phyloP scores from a whole-genome alignment of 1,284 basidiomycete genomes.

The Ceratobasidium papillatum region DNA sequence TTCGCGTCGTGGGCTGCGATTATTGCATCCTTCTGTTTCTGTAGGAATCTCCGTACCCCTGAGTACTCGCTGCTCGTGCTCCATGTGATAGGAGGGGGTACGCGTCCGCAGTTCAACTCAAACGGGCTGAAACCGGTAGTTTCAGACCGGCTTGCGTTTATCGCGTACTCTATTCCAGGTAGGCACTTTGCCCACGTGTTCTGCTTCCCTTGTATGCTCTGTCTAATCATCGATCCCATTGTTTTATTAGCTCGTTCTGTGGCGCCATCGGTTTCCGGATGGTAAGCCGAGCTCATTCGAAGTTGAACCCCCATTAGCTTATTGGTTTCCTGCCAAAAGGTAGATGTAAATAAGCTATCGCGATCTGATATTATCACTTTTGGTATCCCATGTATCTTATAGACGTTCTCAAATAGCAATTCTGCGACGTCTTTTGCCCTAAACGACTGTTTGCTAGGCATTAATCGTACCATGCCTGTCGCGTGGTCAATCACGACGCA shows the following conservation, averaged over 20 bases:
- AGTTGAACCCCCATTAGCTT: slow-evolving; percentile 49
- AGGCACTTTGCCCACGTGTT: slow-evolving; percentile 54
- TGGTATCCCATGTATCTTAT: slow-evolving; percentile 49
- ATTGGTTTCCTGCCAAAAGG: slow-evolving; percentile 48
- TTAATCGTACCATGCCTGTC: slow-evolving; percentile 51
- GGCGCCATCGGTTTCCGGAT: slow-evolving; percentile 47
- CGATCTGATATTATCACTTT: slow-evolving; percentile 47
- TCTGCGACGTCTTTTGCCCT: slow-evolving; percentile 46
- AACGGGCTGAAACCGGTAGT: slow-evolving; percentile 53
- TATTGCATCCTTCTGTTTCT: slow-evolving; percentile 47
- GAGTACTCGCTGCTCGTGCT: slow-evolving; percentile 46
- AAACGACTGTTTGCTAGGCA: slow-evolving; percentile 47
- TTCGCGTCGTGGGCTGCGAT: slow-evolving; percentile 52
- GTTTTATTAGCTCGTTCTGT: slow-evolving; percentile 53
- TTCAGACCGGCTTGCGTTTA: slow-evolving; percentile 49
- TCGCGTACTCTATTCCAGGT: slow-evolving; percentile 54
- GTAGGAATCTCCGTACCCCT: slow-evolving; percentile 48
- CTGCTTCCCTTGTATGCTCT: slow-evolving; percentile 51
- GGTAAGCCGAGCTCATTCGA: slow-evolving; percentile 48
- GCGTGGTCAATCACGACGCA: slow-evolving; percentile 54
- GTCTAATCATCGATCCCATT: slow-evolving; percentile 54
- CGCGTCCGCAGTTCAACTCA: slow-evolving; percentile 49
- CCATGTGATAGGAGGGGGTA: slow-evolving; percentile 49
- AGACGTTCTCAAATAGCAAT: slow-evolving; percentile 47
- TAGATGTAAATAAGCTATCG: slow-evolving; percentile 47